These are phyloP conservation scores for Sambucus nigra DNA, from an alignment of 129 eudicot genomes.

Conservation along the genomic window DNA sequence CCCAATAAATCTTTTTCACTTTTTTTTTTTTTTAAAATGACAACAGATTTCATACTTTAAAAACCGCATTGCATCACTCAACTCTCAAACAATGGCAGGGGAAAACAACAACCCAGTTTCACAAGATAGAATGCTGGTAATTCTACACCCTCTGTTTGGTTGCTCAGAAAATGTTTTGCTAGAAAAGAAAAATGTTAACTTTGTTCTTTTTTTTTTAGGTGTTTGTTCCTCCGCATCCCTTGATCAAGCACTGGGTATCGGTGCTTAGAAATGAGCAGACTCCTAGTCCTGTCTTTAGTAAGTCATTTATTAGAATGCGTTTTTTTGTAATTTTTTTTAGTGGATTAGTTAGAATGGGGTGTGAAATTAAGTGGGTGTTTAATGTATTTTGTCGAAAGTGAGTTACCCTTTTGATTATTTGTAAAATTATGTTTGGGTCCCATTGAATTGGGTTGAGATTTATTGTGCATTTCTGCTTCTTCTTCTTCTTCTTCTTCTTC, in stretches of 20 bases:
- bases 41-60: constrained; percentile 24
- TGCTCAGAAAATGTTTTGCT: neutral
- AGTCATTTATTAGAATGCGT: constrained; percentile 23
- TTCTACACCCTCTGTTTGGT: neutral
- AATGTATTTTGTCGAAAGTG: no score
- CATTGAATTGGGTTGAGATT: no score
- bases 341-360: no score
- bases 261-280: constrained; percentile 92
- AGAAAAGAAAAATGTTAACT: neutral
- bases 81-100: constrained; percentile 30
- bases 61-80: constrained; percentile 24
- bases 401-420: no score
- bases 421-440: no score
- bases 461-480: no score
- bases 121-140: constrained; percentile 43
- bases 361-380: no score
- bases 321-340: no score
- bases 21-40: neutral
- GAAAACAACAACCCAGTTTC: constrained; percentile 16
- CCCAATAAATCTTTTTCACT: no score
- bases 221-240: constrained; percentile 91
- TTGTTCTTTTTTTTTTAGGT: constrained; percentile 30
- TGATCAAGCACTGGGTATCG: constrained; percentile 98
- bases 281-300: constrained; percentile 78
- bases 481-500: no score